Evolutionary conservation across 192 early-diverging fungal genomes (phyloP).

Genomic region (Coemansia sp.): DNA sequence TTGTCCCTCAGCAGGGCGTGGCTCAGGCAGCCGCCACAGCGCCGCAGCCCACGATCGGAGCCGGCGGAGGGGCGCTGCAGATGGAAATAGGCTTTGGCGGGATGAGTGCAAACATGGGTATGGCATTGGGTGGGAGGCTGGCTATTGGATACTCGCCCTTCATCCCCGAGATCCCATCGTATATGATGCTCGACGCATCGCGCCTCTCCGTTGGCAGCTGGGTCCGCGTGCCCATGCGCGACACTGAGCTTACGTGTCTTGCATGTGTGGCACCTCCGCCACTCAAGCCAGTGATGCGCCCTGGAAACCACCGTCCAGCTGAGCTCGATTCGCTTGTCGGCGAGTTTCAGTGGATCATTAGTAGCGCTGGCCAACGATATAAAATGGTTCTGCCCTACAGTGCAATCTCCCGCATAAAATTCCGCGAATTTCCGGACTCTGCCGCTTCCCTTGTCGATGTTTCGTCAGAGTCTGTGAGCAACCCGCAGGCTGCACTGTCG

Average conservation of each 20-base stretch:
- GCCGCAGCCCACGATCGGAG: neutral
- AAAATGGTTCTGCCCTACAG: slow-evolving; percentile 54
- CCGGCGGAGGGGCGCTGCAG: neutral
- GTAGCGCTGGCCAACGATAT: slow-evolving; percentile 46
- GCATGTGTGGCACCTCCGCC: slow-evolving; percentile 51
- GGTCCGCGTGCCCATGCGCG: slow-evolving; percentile 44
- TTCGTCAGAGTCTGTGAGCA: slow-evolving; percentile 28
- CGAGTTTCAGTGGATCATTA: slow-evolving; percentile 54
- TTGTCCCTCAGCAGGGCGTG: slow-evolving; percentile 13
- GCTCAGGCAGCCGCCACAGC: neutral
- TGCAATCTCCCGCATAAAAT: slow-evolving; percentile 43
- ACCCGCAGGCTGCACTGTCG: slow-evolving; percentile 41
- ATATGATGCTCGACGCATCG: slow-evolving; percentile 44
- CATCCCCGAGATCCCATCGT: slow-evolving; percentile 46
- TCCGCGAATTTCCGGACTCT: slow-evolving; percentile 46
- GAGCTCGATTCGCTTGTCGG: slow-evolving; percentile 53
- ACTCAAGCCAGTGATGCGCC: slow-evolving; percentile 50
- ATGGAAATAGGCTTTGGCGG: slow-evolving; percentile 8
- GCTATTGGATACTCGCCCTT: slow-evolving; percentile 23
- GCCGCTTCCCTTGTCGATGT: slow-evolving; percentile 32
- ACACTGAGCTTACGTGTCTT: slow-evolving; percentile 49
- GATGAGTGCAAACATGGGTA: slow-evolving; percentile 8
- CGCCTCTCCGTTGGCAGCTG: slow-evolving; percentile 46
- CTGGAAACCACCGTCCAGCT: slow-evolving; percentile 50
- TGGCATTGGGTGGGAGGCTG: slow-evolving; percentile 9